A percentile compares a stretch with the other conserved stretches of the same genome.
Conservation (phyloP, 768 basidiomycete genomes). For the Lyophyllum decastes region DNA sequence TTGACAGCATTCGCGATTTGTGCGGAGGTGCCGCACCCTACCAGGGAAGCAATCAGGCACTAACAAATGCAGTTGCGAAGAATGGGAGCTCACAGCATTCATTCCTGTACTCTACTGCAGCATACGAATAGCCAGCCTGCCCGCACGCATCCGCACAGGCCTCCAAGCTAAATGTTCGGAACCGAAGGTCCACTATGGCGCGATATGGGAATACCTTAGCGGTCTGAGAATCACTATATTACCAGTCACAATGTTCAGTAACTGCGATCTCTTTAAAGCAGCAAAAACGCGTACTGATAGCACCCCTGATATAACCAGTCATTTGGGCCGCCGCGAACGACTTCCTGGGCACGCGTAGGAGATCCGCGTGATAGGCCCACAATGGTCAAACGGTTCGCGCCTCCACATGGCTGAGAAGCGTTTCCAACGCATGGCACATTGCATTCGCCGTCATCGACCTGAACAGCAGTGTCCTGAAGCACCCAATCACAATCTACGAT, state of each 20-base stretch:
- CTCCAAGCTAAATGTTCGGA: conserved; percentile 8
- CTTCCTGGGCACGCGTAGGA: conserved; percentile 6
- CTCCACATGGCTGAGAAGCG: conserved; percentile 12
- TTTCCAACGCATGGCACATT: conserved; percentile 13
- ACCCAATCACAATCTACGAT: conserved; percentile 13
- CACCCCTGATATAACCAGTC: conserved; percentile 14
- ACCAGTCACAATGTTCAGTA: not conserved
- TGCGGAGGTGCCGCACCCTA: conserved; percentile 15
- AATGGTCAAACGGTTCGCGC: conserved; percentile 6
- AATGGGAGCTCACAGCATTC: conserved; percentile 7
- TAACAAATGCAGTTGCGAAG: not conserved
- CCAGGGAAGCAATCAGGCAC: no score
- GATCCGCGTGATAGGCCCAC: not conserved
- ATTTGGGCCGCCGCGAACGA: not conserved
- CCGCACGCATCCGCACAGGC: conserved; percentile 3
- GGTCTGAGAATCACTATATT: conserved; percentile 3
- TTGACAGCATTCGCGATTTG: not conserved
- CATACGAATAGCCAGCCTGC: conserved; percentile 1
- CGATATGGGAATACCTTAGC: conserved; percentile 5
- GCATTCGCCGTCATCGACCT: conserved; percentile 14
- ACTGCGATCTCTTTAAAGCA: no score
- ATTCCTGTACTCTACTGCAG: conserved; percentile 6
- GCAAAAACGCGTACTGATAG: conserved; percentile 8
- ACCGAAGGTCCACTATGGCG: not conserved
- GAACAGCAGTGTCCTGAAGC: conserved; percentile 9